phyloP scores from a whole-genome alignment of 2,329 filamentous ascomycete genomes.

The Alternaria novae-zelandiae region DNA sequence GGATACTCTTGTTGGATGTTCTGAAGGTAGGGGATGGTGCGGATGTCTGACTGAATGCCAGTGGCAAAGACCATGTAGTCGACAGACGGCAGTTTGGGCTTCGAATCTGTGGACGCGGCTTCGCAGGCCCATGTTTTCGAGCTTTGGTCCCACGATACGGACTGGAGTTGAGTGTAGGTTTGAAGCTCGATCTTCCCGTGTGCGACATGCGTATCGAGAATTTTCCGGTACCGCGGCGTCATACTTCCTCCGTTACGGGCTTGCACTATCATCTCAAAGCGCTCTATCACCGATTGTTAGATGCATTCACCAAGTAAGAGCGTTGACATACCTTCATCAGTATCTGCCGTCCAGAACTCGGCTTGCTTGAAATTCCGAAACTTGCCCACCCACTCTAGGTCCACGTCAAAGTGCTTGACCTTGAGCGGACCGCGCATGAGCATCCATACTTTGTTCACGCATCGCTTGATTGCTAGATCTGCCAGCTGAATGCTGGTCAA shows the following conservation, averaged over 20 bases:
- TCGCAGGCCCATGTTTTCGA: slow-evolving; percentile 46
- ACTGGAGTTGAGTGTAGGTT: slow-evolving; percentile 63
- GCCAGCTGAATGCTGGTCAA: slow-evolving; percentile 77
- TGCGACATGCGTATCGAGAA: slow-evolving; percentile 66
- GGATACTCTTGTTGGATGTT: slow-evolving; percentile 66
- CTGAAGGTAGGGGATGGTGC: slow-evolving; percentile 65
- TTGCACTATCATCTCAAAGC: slow-evolving; percentile 67
- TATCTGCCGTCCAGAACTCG: slow-evolving; percentile 77
- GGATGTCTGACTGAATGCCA: slow-evolving; percentile 70
- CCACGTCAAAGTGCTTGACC: slow-evolving; percentile 80
- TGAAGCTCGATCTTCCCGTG: slow-evolving; percentile 62
- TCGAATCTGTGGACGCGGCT: slow-evolving; percentile 55
- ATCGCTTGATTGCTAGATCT: slow-evolving; percentile 68
- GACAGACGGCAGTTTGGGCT: slow-evolving; percentile 57
- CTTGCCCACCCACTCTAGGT: slow-evolving; percentile 80
- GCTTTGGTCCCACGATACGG: slow-evolving; percentile 58
- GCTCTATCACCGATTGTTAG: slow-evolving; percentile 52
- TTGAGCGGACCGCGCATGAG: slow-evolving; percentile 68
- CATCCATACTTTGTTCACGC: slow-evolving; percentile 72
- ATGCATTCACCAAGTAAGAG: neutral
- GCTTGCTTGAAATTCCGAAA: slow-evolving; percentile 80
- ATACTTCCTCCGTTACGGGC: slow-evolving; percentile 80
- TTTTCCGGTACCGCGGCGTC: slow-evolving; percentile 70
- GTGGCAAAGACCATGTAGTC: slow-evolving; percentile 81
- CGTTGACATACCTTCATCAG: slow-evolving; percentile 59